A percentile compares a stretch with the other conserved stretches of the same genome.
These are phyloP conservation scores for Pythium monospermum DNA, from an alignment of 352 stramenopile species.

Conservation along the genomic window DNA sequence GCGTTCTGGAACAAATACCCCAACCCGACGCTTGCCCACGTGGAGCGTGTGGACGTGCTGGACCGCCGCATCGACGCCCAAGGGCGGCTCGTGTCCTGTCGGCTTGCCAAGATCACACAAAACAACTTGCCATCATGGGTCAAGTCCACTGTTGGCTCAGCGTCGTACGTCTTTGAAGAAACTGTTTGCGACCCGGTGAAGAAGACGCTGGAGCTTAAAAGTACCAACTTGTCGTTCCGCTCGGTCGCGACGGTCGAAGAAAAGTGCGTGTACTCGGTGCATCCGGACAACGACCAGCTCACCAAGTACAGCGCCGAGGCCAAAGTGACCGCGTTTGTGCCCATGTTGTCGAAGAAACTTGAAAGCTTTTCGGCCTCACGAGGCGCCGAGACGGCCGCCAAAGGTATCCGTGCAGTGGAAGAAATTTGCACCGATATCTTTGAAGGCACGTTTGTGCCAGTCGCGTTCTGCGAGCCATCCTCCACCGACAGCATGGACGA, in stretches of 20 bases:
- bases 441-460: conserved; percentile 67
- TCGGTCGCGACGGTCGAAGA: conserved; percentile 77
- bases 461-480: conserved; percentile 46
- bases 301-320: conserved; percentile 69
- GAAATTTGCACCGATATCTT: conserved; percentile 85
- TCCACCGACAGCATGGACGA: not conserved
- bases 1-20: conserved; percentile 90
- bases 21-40: conserved; percentile 67
- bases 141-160: conserved; percentile 53
- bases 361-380: conserved; percentile 74
- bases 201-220: conserved; percentile 71
- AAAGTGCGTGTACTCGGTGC: conserved; percentile 76
- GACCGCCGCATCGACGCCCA: conserved; percentile 64
- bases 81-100: conserved; percentile 57
- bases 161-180: conserved; percentile 80
- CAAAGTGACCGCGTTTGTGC: conserved; percentile 81
- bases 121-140: conserved; percentile 73
- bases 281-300: conserved; percentile 44
- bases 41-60: conserved; percentile 81
- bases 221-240: conserved; percentile 76
- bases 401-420: conserved; percentile 77
- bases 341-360: conserved; percentile 73
- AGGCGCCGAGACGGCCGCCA: conserved; percentile 69
- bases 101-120: conserved; percentile 73
- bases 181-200: conserved; percentile 62